Evolutionary conservation across 768 basidiomycete species (phyloP).

Genomic region (Lactarius trivialis): DNA sequence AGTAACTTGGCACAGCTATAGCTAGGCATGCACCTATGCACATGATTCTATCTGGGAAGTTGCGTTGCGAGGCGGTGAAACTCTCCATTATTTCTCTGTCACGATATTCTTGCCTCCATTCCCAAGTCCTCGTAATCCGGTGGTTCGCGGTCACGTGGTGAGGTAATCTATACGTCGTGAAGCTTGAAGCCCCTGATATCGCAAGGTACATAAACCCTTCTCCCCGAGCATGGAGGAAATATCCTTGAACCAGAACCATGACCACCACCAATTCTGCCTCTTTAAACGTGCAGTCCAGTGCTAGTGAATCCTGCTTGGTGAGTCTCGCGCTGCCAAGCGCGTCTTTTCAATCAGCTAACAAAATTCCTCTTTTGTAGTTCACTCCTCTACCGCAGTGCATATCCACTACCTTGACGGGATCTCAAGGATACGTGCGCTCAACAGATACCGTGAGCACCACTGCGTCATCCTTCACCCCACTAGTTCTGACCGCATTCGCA

Average conservation of each 20-base stretch:
- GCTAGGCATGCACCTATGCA: no score
- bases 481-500: not conserved
- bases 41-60: not conserved
- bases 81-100: not conserved
- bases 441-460: not conserved
- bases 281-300: not conserved
- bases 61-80: not conserved
- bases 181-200: conserved; percentile 6
- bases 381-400: not conserved
- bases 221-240: not conserved
- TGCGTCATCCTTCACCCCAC: not conserved
- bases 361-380: not conserved
- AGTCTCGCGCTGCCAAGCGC: not conserved
- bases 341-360: not conserved
- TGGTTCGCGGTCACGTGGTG: conserved; percentile 8
- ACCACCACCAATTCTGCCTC: not conserved
- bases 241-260: not conserved
- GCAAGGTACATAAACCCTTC: conserved; percentile 9
- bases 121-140: not conserved
- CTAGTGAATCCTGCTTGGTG: not conserved
- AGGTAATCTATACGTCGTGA: not conserved
- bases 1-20: no score
- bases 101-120: not conserved
- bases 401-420: not conserved
- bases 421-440: not conserved